Evolutionary conservation across 495 filamentous ascomycete genomes (phyloP), one percentile per base, ranked within the genome.

Genomic region (Penicillium nucicola): DNA sequence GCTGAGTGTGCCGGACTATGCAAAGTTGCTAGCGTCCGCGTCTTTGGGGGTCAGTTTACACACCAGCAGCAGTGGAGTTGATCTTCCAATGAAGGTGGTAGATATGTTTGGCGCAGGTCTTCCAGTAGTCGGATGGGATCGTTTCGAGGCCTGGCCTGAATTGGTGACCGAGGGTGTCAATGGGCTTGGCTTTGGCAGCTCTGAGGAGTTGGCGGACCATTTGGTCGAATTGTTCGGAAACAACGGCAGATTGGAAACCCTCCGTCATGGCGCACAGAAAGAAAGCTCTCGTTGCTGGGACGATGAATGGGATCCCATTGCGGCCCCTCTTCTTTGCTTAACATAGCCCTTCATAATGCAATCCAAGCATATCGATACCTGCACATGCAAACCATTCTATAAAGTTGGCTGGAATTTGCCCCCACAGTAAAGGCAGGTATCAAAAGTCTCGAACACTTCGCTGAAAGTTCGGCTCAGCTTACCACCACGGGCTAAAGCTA

Each of bases 31-130:
- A n/a, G 90, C 84, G 22, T 86, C 85, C 36, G 92, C 93, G 14
- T 93, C 97, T 50, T 66, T 97, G 10, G 93, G 93, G 2, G 81
- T 99, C 14, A 93, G 88, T 58, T 75, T 99, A 41, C 93, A 99
- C 67, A 95, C 81, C 45, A 95, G 89, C 55, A 92, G 86, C 56
- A 95, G 89, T 37, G 93, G 93, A 3, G 89, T 99, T 1, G 93
- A 99, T 70, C 70, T 99, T 18, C 93, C 93, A 1, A 99, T 99
- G 93, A 99, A 99, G 70, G 92, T 99, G 7, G 92, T 99, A 5
- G 93, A 99, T 60, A 93, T 99, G 89, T 96, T 97, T 61, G 93
- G 93, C 0, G 86, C 90, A 1, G 93, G 93, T 0, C 68, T 99
- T 43, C 93, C 93, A 0, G 95, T 99, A 4, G 86, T 84, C 2